Evolutionary conservation across 805 yeast species (phyloP), one percentile per base, ranked within the genome.

Genomic region (Yueomyces sinensis): DNA sequence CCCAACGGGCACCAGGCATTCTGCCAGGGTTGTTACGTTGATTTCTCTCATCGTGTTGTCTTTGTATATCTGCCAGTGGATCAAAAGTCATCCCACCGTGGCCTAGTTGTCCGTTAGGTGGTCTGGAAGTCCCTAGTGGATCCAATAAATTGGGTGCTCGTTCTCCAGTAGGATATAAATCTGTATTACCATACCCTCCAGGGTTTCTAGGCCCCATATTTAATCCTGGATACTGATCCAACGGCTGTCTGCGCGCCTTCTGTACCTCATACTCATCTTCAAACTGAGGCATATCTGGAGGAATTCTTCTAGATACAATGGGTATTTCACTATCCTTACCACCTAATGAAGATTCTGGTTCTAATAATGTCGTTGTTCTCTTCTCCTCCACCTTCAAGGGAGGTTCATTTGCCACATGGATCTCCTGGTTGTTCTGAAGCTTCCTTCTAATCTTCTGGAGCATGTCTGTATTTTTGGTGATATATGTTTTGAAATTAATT

Each of bases 211-310:
- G 32, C 18, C 30, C 30, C 9, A 39, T 27, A 17, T 29, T 37
- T 14, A 36, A 27, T 6, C 43, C 41, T 17, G 43, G 37, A 29
- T 32, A 20, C 25, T 28, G 4, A 17, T 15, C 16, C 65, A 52
- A 32, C 58, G 39, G 59, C 55, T 35, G 27, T 18, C n/a, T 19
- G 5, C 5, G 9, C 19, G 7, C 3, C 20, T 33, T 34, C 11
- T 32, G 46, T n/a, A 50, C 35, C 27, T 56, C 49, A 33, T 53
- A 53, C 29, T 57, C 61, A 39, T 58, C 62, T 20, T 55, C 60
- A 37, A 55, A 56, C 1, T 48, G 45, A 4, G 61, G 61, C 45
- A 56, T 51, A 33, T 48, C 59, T 11, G 17, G 32, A 29, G 17
- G 27, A 15, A n/a, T n/a, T n/a, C n/a, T n/a, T n/a, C n/a, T n/a